A percentile compares a stretch with the other conserved stretches of the same genome.
Conservation (phyloP, 768 basidiomycete species). For the Lanmaoa pseudosensibilis region DNA sequence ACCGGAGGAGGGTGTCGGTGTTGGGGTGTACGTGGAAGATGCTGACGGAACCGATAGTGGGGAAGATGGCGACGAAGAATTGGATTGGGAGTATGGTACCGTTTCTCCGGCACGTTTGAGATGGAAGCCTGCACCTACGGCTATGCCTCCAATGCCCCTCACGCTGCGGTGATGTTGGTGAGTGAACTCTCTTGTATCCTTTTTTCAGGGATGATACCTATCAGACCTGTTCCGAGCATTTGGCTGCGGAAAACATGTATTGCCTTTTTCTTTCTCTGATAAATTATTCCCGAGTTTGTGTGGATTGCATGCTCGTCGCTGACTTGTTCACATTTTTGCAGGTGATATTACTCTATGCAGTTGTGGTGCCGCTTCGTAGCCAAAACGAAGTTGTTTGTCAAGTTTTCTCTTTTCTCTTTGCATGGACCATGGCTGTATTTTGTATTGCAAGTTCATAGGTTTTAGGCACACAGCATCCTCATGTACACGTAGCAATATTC, state of each 20-base stretch:
- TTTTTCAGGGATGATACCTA: slow-evolving; percentile 55
- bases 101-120: slow-evolving; percentile 46
- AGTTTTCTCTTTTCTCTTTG: background rate
- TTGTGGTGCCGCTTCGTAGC: background rate
- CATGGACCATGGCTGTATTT: slow-evolving; percentile 17
- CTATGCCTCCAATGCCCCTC: slow-evolving; percentile 52
- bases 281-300: background rate
- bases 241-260: slow-evolving; percentile 59
- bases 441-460: slow-evolving; percentile 12
- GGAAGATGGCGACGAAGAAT: slow-evolving; percentile 26
- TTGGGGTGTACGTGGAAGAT: slow-evolving; percentile 78
- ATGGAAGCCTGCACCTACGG: slow-evolving; percentile 54
- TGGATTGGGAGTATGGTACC: slow-evolving; percentile 62
- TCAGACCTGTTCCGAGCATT: slow-evolving; percentile 79
- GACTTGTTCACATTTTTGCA: slow-evolving; percentile 10
- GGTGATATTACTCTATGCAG: background rate
- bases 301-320: slow-evolving; percentile 4
- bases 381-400: background rate
- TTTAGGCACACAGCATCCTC: background rate
- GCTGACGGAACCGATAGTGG: slow-evolving; percentile 46
- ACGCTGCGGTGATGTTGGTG: slow-evolving; percentile 26
- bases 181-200: slow-evolving; percentile 16
- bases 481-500: slow-evolving; percentile 15
- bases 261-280: slow-evolving; percentile 55
- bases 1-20: slow-evolving; percentile 67